phyloP scores from a whole-genome alignment of 2,329 filamentous ascomycete genomes.

The Colletotrichum cuscutae region DNA sequence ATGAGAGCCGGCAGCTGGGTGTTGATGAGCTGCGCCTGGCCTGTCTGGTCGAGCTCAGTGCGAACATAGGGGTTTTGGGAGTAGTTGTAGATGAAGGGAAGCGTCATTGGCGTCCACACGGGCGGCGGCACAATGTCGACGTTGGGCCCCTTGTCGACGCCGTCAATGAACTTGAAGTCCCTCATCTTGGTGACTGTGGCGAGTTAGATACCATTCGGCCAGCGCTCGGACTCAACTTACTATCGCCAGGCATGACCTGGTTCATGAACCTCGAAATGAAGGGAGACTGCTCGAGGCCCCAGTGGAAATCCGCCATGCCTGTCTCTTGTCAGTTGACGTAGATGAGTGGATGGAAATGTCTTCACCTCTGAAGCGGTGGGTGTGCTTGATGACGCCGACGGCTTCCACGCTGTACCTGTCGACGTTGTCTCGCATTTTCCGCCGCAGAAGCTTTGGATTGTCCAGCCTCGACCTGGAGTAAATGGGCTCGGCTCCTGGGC shows the following conservation, averaged over 20 bases:
- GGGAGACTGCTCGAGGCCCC: slow-evolving; percentile 72
- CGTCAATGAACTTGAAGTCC: slow-evolving; percentile 71
- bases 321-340: background rate
- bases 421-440: slow-evolving; percentile 76
- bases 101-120: slow-evolving; percentile 76
- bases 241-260: slow-evolving; percentile 76
- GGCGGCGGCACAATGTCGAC: slow-evolving; percentile 84
- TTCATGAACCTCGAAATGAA: slow-evolving; percentile 79
- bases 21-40: slow-evolving; percentile 64
- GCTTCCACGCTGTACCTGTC: slow-evolving; percentile 74
- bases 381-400: slow-evolving; percentile 79
- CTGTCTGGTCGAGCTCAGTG: slow-evolving; percentile 66
- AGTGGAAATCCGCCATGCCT: slow-evolving; percentile 88
- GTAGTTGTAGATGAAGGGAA: slow-evolving; percentile 84
- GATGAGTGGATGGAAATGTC: slow-evolving; percentile 20
- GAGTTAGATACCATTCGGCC: slow-evolving; percentile 54
- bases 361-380: slow-evolving; percentile 83
- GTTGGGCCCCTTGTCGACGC: slow-evolving; percentile 63
- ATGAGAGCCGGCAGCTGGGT: slow-evolving; percentile 68
- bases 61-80: slow-evolving; percentile 85
- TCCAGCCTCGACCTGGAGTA: slow-evolving; percentile 60
- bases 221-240: slow-evolving; percentile 52
- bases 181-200: slow-evolving; percentile 52
- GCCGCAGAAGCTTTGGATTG: slow-evolving; percentile 64
- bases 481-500: slow-evolving; percentile 41